Evolutionary conservation across 2,329 filamentous ascomycete species (phyloP).

Genomic region (Penicillium sp.): DNA sequence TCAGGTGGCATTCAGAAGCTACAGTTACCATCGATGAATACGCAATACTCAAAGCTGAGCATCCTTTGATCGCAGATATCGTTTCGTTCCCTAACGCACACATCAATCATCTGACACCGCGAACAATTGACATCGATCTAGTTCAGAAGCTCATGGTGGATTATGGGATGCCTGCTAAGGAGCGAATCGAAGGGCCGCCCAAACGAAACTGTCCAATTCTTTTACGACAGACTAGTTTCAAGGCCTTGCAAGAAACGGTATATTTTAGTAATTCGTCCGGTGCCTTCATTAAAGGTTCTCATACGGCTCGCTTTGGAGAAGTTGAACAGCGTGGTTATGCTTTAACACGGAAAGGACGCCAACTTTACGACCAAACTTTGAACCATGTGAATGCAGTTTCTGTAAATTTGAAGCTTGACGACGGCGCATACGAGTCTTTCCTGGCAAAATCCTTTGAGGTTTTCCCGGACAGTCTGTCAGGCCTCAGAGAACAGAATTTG

Average conservation of each 20-base stretch:
- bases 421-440: slow-evolving; percentile 20
- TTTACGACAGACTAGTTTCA: slow-evolving; percentile 59
- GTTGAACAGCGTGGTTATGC: slow-evolving; percentile 59
- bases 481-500: slow-evolving; percentile 41
- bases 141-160: slow-evolving; percentile 51
- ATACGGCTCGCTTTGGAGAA: slow-evolving; percentile 58
- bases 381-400: slow-evolving; percentile 23
- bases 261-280: slow-evolving; percentile 39
- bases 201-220: slow-evolving; percentile 50
- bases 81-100: slow-evolving; percentile 50
- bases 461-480: slow-evolving; percentile 50
- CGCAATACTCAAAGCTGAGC: slow-evolving; percentile 45
- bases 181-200: slow-evolving; percentile 58
- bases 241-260: slow-evolving; percentile 55
- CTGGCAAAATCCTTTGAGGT: slow-evolving; percentile 37
- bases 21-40: slow-evolving; percentile 50
- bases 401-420: slow-evolving; percentile 2
- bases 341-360: slow-evolving; percentile 51
- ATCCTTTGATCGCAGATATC: slow-evolving; percentile 56
- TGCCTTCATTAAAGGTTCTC: slow-evolving; percentile 39
- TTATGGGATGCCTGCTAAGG: slow-evolving; percentile 51
- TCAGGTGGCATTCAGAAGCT: slow-evolving; percentile 53
- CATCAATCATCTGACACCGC: slow-evolving; percentile 60
- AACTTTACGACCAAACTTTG: slow-evolving; percentile 54
- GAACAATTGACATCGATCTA: slow-evolving; percentile 54